Percentiles rank a stretch among this genome's conserved stretches.
Conservation (phyloP, 108 stramenopile genomes). For the Fragilariopsis cylindrus region DNA sequence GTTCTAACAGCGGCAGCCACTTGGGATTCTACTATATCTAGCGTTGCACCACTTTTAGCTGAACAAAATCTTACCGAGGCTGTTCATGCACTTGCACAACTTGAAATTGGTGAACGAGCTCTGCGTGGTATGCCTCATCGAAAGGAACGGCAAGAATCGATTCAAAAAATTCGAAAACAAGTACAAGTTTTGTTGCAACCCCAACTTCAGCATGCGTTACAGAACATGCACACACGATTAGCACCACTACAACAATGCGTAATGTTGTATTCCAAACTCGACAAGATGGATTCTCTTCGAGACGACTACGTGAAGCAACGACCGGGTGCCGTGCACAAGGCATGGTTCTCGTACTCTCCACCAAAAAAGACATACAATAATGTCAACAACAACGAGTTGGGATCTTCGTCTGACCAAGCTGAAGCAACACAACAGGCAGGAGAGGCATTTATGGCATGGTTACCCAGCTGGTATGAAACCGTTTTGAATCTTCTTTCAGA, state of each 20-base stretch:
- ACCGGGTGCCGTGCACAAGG: slow-evolving; percentile 57
- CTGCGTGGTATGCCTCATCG: slow-evolving; percentile 71
- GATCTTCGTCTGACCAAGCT: not conserved
- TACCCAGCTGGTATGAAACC: slow-evolving; percentile 77
- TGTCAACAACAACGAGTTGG: slow-evolving; percentile 18
- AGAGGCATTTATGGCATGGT: slow-evolving; percentile 57
- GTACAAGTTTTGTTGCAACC: slow-evolving; percentile 72
- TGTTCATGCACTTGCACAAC: slow-evolving; percentile 54
- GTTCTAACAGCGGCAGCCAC: slow-evolving; percentile 74
- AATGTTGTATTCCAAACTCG: slow-evolving; percentile 60
- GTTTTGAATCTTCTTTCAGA: slow-evolving; percentile 61
- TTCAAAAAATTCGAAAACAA: slow-evolving; percentile 58
- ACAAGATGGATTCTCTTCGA: slow-evolving; percentile 68
- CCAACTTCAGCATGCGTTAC: slow-evolving; percentile 72
- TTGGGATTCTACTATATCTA: slow-evolving; percentile 72
- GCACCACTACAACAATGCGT: slow-evolving; percentile 82
- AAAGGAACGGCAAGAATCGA: slow-evolving; percentile 53
- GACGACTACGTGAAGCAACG: slow-evolving; percentile 82
- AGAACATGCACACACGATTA: slow-evolving; percentile 67
- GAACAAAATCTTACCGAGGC: slow-evolving; percentile 62
- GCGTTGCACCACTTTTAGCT: slow-evolving; percentile 59
- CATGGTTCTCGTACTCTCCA: slow-evolving; percentile 67
- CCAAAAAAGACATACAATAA: slow-evolving; percentile 11
- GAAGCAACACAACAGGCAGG: slow-evolving; percentile 16
- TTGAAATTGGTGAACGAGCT: slow-evolving; percentile 70